Conservation (phyloP, 371 early-diverging fungal genomes). For the Rozella allomycis region DNA sequence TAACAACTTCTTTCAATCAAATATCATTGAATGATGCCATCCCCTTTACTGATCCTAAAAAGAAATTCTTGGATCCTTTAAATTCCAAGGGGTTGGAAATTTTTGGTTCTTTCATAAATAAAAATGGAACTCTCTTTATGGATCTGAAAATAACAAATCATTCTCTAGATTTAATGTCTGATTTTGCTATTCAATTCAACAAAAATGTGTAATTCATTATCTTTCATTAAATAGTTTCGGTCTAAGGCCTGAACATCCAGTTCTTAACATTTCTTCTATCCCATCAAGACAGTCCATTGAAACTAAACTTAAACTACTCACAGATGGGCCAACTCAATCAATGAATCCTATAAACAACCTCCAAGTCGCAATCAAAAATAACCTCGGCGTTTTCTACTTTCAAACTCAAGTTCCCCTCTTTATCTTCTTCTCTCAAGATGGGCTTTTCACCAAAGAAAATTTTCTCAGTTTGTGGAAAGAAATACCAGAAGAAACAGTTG, state of each 20-base stretch:
- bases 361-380: constrained; percentile 1
- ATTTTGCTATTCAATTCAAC: constrained; percentile 1
- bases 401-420: not conserved
- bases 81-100: too few species aligned
- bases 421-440: not conserved
- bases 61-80: too few species aligned
- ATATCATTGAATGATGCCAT: too few species aligned
- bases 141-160: not conserved
- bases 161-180: not conserved
- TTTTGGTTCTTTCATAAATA: constrained; percentile 30
- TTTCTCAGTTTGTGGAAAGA: not conserved
- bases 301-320: not conserved
- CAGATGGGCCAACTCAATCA: too few species aligned
- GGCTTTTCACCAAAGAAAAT: not conserved
- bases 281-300: not conserved
- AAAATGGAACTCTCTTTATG: constrained; percentile 29
- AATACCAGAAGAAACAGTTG: not conserved
- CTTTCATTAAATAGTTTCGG: too few species aligned
- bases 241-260: not conserved
- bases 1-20: too few species aligned
- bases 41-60: too few species aligned
- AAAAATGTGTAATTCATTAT: not conserved
- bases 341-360: not conserved
- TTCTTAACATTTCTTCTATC: not conserved
- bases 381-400: not conserved